A percentile compares a stretch with the other conserved stretches of the same genome.
These are phyloP conservation scores for Aureobasidium sp. DNA, from an alignment of 2,329 filamentous ascomycete genomes.

Conservation along the genomic window DNA sequence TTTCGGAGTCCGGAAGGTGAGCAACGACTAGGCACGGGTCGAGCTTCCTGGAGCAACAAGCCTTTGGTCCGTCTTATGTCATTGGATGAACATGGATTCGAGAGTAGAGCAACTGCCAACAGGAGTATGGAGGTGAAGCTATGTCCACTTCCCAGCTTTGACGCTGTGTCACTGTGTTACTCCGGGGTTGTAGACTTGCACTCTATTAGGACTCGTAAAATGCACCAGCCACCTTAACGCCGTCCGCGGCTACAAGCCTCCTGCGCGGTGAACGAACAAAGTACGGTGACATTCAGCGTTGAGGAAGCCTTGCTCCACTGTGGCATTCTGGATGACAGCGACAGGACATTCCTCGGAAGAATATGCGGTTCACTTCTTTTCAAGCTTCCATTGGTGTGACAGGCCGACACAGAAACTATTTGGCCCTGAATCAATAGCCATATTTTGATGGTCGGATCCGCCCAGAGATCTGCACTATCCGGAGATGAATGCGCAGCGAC, in stretches of 20 bases:
- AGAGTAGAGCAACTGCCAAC: neutral
- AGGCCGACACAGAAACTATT: neutral
- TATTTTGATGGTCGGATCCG: neutral
- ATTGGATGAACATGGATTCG: neutral
- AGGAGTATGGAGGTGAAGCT: neutral
- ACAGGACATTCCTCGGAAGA: neutral
- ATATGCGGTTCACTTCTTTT: neutral
- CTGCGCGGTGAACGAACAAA: neutral
- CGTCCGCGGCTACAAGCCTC: neutral
- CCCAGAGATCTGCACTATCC: neutral
- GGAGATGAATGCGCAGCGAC: neutral
- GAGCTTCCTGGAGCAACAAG: neutral
- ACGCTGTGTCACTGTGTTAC: conserved; percentile 1
- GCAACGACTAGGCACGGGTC: neutral
- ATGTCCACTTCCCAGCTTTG: neutral
- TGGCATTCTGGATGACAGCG: neutral
- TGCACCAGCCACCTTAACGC: neutral
- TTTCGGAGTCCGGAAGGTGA: neutral
- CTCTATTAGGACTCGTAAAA: neutral
- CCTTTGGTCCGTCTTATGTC: neutral
- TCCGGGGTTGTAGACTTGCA: neutral
- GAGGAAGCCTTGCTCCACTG: neutral
- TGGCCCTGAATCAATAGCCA: neutral
- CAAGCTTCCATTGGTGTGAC: neutral
- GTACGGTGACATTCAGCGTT: no score